A percentile compares a stretch with the other conserved stretches of the same genome.
These are phyloP conservation scores for Penicillium glabrum DNA, from an alignment of 2,329 filamentous ascomycete species.

Conservation along the genomic window DNA sequence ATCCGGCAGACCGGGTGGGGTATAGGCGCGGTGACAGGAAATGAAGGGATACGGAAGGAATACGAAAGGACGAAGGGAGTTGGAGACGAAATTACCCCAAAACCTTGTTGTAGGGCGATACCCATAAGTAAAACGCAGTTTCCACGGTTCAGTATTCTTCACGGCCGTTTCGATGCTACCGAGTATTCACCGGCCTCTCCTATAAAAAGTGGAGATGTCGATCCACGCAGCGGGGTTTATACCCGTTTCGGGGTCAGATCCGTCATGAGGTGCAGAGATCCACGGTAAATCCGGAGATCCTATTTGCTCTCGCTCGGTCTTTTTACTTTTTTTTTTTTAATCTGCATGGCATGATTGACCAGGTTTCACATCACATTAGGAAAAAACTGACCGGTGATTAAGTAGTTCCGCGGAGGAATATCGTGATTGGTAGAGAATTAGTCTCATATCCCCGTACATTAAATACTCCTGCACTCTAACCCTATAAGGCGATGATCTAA, in stretches of 20 bases:
- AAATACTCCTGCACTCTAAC: not conserved
- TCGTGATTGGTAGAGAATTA: not conserved
- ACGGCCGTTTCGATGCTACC: not conserved
- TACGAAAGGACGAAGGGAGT: not conserved
- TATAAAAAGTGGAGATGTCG: not conserved
- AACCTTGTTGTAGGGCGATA: not conserved
- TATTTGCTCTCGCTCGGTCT: not conserved
- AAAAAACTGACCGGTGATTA: constrained; percentile 2
- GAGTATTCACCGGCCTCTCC: not conserved
- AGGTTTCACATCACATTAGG: constrained; percentile 1
- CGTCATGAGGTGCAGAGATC: constrained; percentile 16
- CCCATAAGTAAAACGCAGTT: not conserved
- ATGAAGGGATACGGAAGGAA: not conserved
- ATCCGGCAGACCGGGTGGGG: not conserved
- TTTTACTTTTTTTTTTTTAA: not conserved
- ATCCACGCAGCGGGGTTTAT: not conserved
- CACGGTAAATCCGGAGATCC: constrained; percentile 19
- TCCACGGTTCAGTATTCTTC: not conserved
- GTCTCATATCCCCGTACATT: not conserved
- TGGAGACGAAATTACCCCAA: not conserved
- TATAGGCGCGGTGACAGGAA: not conserved
- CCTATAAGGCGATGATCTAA: not conserved
- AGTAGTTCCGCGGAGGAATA: not conserved
- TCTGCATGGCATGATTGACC: not conserved
- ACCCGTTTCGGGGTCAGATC: not conserved